Conservation (phyloP, 768 basidiomycete genomes). For the Agaricus blazei region DNA sequence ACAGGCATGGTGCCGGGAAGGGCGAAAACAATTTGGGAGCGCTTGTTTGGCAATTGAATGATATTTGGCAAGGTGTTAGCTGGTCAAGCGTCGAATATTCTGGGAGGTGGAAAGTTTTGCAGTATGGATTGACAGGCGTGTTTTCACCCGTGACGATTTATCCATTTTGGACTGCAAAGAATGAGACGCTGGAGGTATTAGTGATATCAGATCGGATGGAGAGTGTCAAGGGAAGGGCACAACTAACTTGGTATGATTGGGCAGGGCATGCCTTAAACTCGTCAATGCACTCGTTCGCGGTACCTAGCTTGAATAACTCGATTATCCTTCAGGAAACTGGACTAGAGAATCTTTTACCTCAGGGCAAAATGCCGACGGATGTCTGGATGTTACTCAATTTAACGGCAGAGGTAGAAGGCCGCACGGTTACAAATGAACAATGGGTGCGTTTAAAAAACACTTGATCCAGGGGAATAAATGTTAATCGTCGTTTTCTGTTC, state of each 20-base stretch:
- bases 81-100: conserved; percentile 55
- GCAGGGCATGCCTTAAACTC: conserved; percentile 33
- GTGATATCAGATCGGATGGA: not conserved
- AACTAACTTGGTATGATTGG: not conserved
- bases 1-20: conserved; percentile 52
- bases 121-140: conserved; percentile 37
- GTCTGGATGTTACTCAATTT: conserved; percentile 50
- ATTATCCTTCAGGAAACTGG: conserved; percentile 35
- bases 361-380: conserved; percentile 31
- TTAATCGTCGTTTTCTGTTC: not conserved
- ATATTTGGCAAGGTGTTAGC: conserved; percentile 56
- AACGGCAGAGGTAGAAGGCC: conserved; percentile 36
- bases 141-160: conserved; percentile 9
- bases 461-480: not conserved
- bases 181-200: not conserved
- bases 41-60: conserved; percentile 56
- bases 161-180: conserved; percentile 24
- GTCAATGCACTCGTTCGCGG: conserved; percentile 19
- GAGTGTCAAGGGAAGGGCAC: not conserved
- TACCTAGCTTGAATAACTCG: not conserved
- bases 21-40: conserved; percentile 57
- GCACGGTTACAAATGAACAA: conserved; percentile 44
- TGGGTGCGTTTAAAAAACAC: conserved; percentile 30
- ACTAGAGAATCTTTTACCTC: conserved; percentile 39
- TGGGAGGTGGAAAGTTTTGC: conserved; percentile 55